Evolutionary conservation across 208 protist species (phyloP).

Genomic region (Phytomonas sp.): DNA sequence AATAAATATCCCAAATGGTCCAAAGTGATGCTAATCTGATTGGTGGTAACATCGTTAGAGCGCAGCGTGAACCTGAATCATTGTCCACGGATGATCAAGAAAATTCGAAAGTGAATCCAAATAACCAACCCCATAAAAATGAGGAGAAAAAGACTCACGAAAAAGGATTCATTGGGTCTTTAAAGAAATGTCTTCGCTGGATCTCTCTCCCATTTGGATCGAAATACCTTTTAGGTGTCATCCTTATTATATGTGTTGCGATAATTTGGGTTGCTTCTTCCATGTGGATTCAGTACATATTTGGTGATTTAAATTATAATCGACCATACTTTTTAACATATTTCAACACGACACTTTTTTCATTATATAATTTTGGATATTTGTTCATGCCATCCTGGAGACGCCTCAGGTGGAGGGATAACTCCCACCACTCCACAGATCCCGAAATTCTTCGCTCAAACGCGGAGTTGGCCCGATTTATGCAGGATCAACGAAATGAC

Average conservation of each 20-base stretch:
- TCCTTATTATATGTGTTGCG: slow-evolving; percentile 77
- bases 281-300: slow-evolving; percentile 87
- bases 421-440: background rate
- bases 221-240: slow-evolving; percentile 72
- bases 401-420: slow-evolving; percentile 39
- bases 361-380: slow-evolving; percentile 76
- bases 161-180: background rate
- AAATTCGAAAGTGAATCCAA: background rate
- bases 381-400: slow-evolving; percentile 46
- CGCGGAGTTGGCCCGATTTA: background rate
- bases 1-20: background rate
- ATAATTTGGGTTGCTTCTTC: slow-evolving; percentile 89
- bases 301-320: slow-evolving; percentile 65
- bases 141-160: background rate
- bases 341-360: slow-evolving; percentile 86
- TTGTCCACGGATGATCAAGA: background rate
- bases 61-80: background rate
- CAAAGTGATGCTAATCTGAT: background rate
- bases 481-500: background rate
- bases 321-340: slow-evolving; percentile 90
- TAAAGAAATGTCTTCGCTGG: background rate
- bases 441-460: background rate
- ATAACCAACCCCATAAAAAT: background rate
- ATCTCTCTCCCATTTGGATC: slow-evolving; percentile 18
- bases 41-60: background rate